Evolutionary conservation across 2,329 filamentous ascomycete species (phyloP).

Genomic region (Diplocarpon mali): DNA sequence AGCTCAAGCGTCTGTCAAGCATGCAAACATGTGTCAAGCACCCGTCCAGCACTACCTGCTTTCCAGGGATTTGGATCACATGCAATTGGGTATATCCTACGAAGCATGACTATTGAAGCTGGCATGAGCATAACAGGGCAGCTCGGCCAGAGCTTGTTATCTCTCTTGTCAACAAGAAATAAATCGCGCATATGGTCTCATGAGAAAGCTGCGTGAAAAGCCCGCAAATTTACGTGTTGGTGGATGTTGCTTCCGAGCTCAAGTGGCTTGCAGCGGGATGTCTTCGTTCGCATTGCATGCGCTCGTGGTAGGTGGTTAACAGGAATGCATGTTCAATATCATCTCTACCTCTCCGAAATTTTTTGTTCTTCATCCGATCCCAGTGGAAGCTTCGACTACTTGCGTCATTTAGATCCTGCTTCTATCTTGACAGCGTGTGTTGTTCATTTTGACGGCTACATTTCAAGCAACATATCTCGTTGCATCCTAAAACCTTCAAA

Average conservation of each 20-base stretch:
- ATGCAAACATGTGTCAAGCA: not conserved
- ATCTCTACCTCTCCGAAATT: not conserved
- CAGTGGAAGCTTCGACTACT: not conserved
- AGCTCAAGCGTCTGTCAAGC: not conserved
- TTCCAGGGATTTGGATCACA: not conserved
- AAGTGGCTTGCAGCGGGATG: not conserved
- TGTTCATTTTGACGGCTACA: not conserved
- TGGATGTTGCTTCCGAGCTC: not conserved
- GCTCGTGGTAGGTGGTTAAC: not conserved
- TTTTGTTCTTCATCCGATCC: not conserved
- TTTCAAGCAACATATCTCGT: not conserved
- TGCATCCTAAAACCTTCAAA: not conserved
- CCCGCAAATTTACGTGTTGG: not conserved
- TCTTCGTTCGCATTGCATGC: not conserved
- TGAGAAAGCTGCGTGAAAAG: not conserved
- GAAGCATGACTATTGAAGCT: not conserved
- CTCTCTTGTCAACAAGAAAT: not conserved
- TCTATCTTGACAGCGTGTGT: too few species aligned
- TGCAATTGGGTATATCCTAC: not conserved
- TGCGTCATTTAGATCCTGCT: not conserved
- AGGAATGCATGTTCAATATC: not conserved
- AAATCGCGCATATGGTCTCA: slow-evolving; percentile 2
- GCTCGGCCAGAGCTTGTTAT: not conserved
- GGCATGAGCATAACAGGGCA: not conserved
- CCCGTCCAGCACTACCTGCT: slow-evolving; percentile 1